Evolutionary conservation across 805 yeast genomes (phyloP).

Genomic region (Barnettozyma californica): DNA sequence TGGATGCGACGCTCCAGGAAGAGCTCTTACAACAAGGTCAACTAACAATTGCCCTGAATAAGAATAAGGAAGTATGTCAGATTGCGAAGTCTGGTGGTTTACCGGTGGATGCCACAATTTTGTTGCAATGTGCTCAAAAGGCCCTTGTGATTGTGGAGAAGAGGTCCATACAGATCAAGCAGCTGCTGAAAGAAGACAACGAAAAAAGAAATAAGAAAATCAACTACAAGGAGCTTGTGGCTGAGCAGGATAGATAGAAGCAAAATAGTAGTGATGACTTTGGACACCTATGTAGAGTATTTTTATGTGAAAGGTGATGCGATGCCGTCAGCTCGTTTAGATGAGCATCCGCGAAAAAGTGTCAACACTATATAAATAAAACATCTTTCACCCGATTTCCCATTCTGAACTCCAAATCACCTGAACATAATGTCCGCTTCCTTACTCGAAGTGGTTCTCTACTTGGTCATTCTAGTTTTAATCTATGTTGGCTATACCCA

Average conservation of each 20-base stretch:
- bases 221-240: constrained; percentile 21
- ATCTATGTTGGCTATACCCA: constrained; percentile 22
- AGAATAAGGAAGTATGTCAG: constrained; percentile 88
- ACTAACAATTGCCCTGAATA: constrained; percentile 81
- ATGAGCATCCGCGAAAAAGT: neutral
- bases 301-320: neutral
- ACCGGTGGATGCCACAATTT: constrained; percentile 64
- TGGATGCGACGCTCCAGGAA: constrained; percentile 77
- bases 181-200: constrained; percentile 32
- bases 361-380: neutral
- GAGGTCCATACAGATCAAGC: constrained; percentile 59
- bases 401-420: neutral
- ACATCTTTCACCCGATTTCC: neutral
- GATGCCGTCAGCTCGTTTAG: no score
- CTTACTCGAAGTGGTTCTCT: constrained; percentile 16
- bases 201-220: constrained; percentile 19
- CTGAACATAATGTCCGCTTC: neutral
- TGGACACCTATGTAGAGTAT: neutral
- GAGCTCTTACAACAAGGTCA: constrained; percentile 73
- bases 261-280: neutral
- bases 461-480: constrained; percentile 39
- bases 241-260: constrained; percentile 23
- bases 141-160: constrained; percentile 61
- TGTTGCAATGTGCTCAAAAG: constrained; percentile 62
- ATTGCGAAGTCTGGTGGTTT: constrained; percentile 86